Percentiles rank a stretch among this genome's conserved stretches.
phyloP scores from a whole-genome alignment of 257 asterid species.

The Gentiana straminea region DNA sequence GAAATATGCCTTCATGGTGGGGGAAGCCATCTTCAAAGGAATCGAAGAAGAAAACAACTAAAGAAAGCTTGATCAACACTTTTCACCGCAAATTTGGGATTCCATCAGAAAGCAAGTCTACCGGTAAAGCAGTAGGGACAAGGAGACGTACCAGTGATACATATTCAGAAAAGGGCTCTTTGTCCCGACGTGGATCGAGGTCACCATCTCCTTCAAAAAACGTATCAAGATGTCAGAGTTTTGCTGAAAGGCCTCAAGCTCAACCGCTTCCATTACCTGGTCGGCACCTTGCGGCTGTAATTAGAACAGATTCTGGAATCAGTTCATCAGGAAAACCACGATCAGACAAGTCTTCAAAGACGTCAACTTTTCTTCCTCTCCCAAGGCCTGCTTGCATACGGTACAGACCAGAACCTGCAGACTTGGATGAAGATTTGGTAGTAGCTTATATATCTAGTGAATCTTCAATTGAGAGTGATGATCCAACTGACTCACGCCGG shows the following conservation, averaged over 20 bases:
- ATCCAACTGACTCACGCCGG: slow-evolving; percentile 61
- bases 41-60: slow-evolving; percentile 60
- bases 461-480: slow-evolving; percentile 76
- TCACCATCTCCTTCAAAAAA: slow-evolving; percentile 85
- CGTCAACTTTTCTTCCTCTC: slow-evolving; percentile 40
- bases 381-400: slow-evolving; percentile 85
- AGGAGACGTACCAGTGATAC: slow-evolving; percentile 60
- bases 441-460: slow-evolving; percentile 80
- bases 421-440: slow-evolving; percentile 51
- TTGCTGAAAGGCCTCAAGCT: slow-evolving; percentile 66
- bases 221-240: slow-evolving; percentile 84
- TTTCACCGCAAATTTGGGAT: slow-evolving; percentile 67
- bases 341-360: slow-evolving; percentile 39
- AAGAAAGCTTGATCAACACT: slow-evolving; percentile 74
- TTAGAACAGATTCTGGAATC: slow-evolving; percentile 54
- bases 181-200: slow-evolving; percentile 66
- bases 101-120: slow-evolving; percentile 61
- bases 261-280: slow-evolving; percentile 93
- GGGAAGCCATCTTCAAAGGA: slow-evolving; percentile 86
- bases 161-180: slow-evolving; percentile 69
- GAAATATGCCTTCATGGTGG: slow-evolving; percentile 97
- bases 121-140: slow-evolving; percentile 27
- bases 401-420: slow-evolving; percentile 58
- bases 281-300: slow-evolving; percentile 36
- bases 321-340: slow-evolving; percentile 46